Evolutionary conservation across 805 yeast species (phyloP).

Genomic region (Hanseniaspora thailandica): DNA sequence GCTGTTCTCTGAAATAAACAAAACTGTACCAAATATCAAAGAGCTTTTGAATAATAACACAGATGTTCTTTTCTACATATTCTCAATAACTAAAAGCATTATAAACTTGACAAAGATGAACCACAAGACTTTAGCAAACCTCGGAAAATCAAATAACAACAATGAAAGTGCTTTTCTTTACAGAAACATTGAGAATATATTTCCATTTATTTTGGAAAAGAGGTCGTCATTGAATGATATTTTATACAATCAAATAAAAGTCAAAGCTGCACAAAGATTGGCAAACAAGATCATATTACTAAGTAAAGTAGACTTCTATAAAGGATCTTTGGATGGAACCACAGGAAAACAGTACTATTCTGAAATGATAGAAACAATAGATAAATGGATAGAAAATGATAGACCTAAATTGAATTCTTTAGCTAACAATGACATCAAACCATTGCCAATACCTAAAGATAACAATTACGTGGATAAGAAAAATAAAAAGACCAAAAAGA

Average conservation of each 20-base stretch:
- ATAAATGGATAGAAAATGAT: conserved; percentile 39
- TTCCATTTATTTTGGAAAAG: not conserved
- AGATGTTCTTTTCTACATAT: not conserved
- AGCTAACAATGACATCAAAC: conserved; percentile 45
- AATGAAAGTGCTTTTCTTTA: not conserved
- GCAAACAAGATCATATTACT: conserved; percentile 74
- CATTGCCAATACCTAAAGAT: conserved; percentile 48
- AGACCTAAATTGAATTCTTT: conserved; percentile 56
- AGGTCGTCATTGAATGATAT: not conserved
- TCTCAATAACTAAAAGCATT: not conserved
- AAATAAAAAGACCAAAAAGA: conserved; percentile 62
- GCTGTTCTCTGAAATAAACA: not conserved
- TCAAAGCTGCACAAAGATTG: conserved; percentile 63
- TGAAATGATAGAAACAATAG: conserved; percentile 54
- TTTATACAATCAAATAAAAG: conserved; percentile 17
- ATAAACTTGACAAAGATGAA: conserved; percentile 6
- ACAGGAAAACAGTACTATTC: conserved; percentile 53
- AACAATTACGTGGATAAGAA: conserved; percentile 22
- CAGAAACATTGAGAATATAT: not conserved
- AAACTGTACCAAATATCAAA: not conserved
- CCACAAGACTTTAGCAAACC: not conserved
- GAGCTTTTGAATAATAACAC: not conserved
- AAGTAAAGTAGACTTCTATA: conserved; percentile 63
- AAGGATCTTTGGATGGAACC: conserved; percentile 26
- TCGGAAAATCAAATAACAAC: conserved; percentile 1